Base-by-base conservation (phyloP, 2,329 filamentous ascomycete genomes). In the Macrophomina tecta region DNA sequence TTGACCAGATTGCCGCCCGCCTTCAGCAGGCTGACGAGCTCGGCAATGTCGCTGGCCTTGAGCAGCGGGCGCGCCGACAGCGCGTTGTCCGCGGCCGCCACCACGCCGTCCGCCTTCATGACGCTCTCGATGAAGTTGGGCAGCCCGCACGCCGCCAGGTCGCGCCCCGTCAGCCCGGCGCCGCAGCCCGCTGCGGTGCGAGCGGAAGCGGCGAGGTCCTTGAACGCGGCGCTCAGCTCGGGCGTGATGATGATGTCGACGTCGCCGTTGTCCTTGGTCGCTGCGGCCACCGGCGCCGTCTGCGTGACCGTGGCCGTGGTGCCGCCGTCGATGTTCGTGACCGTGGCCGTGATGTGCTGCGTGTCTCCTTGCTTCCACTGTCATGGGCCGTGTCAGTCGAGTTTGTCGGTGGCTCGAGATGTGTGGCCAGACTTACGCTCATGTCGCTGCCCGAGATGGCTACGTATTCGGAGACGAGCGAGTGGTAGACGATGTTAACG, bases 291-390 rank as follows among this genome's bases (percentile, higher is more conserved):
- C 4, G 45, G 45, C n/a, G 45, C 45, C 8, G 45, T 48, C n/a
- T 48, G 45, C 16, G 45, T 48, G 16, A 48, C 2, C 8, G 45
- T 48, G 6, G 45, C 45, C 16, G 45, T 18, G 16, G 16, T n/a
- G 3, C 45, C 16, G 16, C 45, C 45, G 16, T 48, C 45, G 16
- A 6, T 48, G 45, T 48, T 48, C 2, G 45, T 48, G 5, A 48
- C 45, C 4, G 45, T 48, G 6, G 45, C 45, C 16, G 45, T 48
- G 45, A 48, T 48, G 45, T 48, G 45, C 45, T 48, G 45, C 16
- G 45, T 48, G 16, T 48, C 45, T 48, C 45, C 45, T 48, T 48
- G 45, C 18, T 48, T 48, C 45, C 45, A 48, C 45, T 48, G n/a
- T n/a, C 2, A 2, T 23, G 23, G 23, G 0, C 23, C 23, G 36